Percentiles rank a stretch among this genome's conserved stretches.
Evolutionary conservation across 2,329 filamentous ascomycete genomes (phyloP).

Genomic region (Dactylellina cionopaga): DNA sequence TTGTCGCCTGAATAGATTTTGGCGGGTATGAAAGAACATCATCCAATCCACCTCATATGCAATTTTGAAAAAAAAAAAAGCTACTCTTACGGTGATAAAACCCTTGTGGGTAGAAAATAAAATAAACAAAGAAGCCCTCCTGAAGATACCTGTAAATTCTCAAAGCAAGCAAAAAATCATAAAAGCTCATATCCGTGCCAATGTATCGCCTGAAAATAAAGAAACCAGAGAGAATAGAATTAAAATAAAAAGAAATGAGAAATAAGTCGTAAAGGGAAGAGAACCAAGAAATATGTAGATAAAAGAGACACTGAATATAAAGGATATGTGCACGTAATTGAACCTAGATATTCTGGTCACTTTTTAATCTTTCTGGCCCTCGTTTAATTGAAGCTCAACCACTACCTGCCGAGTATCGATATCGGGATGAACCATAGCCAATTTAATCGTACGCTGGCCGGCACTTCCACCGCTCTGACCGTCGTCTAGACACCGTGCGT

Average conservation of each 20-base stretch:
- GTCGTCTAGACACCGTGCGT: slow-evolving; percentile 90
- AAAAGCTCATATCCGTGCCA: slow-evolving; percentile 46
- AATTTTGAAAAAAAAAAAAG: slow-evolving; percentile 1
- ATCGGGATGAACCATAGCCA: slow-evolving; percentile 94
- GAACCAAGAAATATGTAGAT: neutral
- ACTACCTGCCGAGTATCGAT: slow-evolving; percentile 84
- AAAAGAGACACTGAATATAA: slow-evolving; percentile 12
- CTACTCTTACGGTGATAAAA: too few relatives aligned
- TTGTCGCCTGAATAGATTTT: too few relatives aligned
- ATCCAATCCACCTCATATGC: slow-evolving; percentile 14
- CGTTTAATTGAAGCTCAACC: slow-evolving; percentile 90
- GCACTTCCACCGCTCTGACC: slow-evolving; percentile 74
- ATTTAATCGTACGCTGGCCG: slow-evolving; percentile 80
- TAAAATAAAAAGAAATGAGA: neutral
- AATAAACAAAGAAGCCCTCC: neutral
- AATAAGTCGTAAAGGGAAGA: slow-evolving; percentile 1
- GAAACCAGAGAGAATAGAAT: neutral
- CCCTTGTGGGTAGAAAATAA: too few relatives aligned
- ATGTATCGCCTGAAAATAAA: slow-evolving; percentile 42
- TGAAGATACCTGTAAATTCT: too few relatives aligned
- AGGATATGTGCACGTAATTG: slow-evolving; percentile 11
- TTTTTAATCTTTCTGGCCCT: slow-evolving; percentile 73
- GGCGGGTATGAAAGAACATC: neutral
- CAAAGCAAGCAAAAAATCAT: slow-evolving; percentile 1
- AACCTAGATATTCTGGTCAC: neutral